These are phyloP conservation scores for Coemansia sp. DNA, from an alignment of 192 early-diverging fungal species.

Conservation along the genomic window DNA sequence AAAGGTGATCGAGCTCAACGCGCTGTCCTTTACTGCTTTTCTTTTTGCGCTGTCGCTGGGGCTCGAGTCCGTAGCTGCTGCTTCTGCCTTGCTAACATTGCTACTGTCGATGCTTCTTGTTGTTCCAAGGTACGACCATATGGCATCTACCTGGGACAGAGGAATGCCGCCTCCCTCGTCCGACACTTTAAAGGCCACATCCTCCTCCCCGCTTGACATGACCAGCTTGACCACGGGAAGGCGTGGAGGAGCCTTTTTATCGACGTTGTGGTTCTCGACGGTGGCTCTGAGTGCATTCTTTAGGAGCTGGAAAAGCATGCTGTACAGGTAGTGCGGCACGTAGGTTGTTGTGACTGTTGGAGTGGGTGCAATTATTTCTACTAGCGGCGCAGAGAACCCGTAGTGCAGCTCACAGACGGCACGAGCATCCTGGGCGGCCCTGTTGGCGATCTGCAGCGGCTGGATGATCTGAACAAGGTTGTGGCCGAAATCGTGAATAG, in stretches of 20 bases:
- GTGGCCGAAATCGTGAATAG: conserved; percentile 56
- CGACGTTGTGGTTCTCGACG: conserved; percentile 47
- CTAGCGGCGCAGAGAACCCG: conserved; percentile 48
- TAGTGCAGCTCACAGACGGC: conserved; percentile 52
- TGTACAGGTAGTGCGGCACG: conserved; percentile 59
- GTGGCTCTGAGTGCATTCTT: conserved; percentile 61
- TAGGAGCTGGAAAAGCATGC: conserved; percentile 61
- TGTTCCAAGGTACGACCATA: conserved; percentile 59
- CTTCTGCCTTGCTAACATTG: background rate
- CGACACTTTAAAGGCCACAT: conserved; percentile 63
- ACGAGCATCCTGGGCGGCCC: conserved; percentile 55
- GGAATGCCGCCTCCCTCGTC: conserved; percentile 67
- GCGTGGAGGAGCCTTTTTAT: background rate
- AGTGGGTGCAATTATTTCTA: conserved; percentile 51
- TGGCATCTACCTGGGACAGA: conserved; percentile 55
- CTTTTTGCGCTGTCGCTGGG: conserved; percentile 1
- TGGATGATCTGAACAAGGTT: conserved; percentile 61
- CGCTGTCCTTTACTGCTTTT: conserved; percentile 22
- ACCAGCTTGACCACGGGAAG: conserved; percentile 57
- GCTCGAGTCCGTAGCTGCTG: background rate
- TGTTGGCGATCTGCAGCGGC: conserved; percentile 55
- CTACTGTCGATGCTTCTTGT: conserved; percentile 13
- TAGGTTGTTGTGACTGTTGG: conserved; percentile 58
- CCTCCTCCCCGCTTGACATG: conserved; percentile 61
- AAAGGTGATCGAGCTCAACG: conserved; percentile 30